phyloP scores from a whole-genome alignment of 192 early-diverging fungal species.

The Umbelopsis sp. region DNA sequence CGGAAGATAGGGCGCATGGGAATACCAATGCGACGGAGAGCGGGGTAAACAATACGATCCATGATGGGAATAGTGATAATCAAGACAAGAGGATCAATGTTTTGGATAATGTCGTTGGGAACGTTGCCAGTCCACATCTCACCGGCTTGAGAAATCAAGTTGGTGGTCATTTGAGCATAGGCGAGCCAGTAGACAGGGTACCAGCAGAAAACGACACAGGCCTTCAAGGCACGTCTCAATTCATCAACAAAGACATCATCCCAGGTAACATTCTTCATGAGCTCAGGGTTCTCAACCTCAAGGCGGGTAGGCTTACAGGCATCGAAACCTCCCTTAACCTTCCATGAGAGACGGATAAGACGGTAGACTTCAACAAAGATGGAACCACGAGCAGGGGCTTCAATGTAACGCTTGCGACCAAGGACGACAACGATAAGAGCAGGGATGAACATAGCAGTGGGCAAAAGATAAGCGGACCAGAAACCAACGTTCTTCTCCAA shows the following conservation, averaged over 20 bases:
- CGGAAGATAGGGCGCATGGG: conserved; percentile 63
- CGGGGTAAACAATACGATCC: conserved; percentile 64
- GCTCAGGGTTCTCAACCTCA: conserved; percentile 29
- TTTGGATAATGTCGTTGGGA: conserved; percentile 71
- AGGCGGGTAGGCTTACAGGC: conserved; percentile 64
- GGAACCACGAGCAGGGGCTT: conserved; percentile 62
- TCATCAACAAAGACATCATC: conserved; percentile 76
- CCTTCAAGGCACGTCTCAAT: conserved; percentile 57
- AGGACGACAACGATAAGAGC: conserved; percentile 52
- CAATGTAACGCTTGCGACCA: conserved; percentile 55
- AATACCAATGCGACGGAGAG: conserved; percentile 52
- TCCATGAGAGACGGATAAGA: conserved; percentile 38
- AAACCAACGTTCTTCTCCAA: conserved; percentile 63
- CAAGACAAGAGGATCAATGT: conserved; percentile 68
- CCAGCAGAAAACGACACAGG: conserved; percentile 70
- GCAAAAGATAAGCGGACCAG: conserved; percentile 60
- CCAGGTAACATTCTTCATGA: conserved; percentile 51
- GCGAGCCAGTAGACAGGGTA: conserved; percentile 80
- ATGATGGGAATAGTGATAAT: conserved; percentile 74
- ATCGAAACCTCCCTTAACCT: conserved; percentile 53
- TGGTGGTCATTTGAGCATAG: conserved; percentile 65
- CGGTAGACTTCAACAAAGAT: conserved; percentile 57
- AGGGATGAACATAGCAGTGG: conserved; percentile 57
- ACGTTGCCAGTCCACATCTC: conserved; percentile 58
- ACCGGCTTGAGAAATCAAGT: conserved; percentile 62